Evolutionary conservation across 225 moss, liverwort and hornwort species (phyloP).

Genomic region (Physcomitrellopsis africana): DNA sequence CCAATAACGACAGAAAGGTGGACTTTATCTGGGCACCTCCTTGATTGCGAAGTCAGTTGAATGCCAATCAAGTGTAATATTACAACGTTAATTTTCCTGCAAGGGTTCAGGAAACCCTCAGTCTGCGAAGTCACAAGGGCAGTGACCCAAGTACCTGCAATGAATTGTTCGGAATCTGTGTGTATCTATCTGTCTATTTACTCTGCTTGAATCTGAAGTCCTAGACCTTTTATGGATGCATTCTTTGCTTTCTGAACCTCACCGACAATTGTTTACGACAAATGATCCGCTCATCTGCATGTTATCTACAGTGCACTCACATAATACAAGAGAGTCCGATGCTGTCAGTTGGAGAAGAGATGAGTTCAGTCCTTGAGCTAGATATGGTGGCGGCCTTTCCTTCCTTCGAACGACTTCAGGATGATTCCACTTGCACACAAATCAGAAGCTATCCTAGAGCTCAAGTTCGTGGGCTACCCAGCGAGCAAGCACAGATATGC

Average conservation of each 20-base stretch:
- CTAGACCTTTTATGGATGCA: slow-evolving; percentile 13
- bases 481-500: slow-evolving; percentile 32
- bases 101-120: slow-evolving; percentile 24
- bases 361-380: no score
- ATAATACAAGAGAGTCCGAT: no score
- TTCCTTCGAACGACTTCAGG: no score
- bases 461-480: slow-evolving; percentile 18
- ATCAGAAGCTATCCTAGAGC: slow-evolving; percentile 21
- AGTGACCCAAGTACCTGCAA: slow-evolving; percentile 31
- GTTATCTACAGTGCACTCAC: slow-evolving; percentile 22
- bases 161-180: slow-evolving; percentile 17
- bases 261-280: background rate
- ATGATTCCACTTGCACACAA: no score
- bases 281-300: slow-evolving; percentile 10
- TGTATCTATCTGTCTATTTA: slow-evolving; percentile 30
- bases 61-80: slow-evolving; percentile 12
- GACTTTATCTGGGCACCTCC: background rate
- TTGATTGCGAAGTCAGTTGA: slow-evolving; percentile 6
- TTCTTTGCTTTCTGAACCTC: slow-evolving; percentile 6
- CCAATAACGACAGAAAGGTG: background rate
- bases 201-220: slow-evolving; percentile 17
- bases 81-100: slow-evolving; percentile 21
- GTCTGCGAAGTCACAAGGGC: slow-evolving; percentile 33
- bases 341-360: no score
- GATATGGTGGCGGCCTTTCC: no score